phyloP scores from a whole-genome alignment of 345 rosid genomes.

The Erodium maritimum region DNA sequence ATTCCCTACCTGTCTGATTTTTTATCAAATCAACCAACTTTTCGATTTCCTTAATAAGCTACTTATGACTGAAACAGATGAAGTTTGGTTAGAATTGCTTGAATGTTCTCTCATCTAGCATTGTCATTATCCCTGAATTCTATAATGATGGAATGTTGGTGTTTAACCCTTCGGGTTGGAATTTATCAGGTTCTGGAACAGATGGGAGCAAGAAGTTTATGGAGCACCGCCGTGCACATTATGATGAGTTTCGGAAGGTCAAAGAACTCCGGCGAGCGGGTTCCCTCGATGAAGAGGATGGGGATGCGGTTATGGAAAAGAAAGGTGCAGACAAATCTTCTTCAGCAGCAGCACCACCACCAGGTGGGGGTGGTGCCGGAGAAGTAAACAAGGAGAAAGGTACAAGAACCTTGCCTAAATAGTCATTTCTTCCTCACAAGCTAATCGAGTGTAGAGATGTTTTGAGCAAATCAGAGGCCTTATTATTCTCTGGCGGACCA shows the following conservation, averaged over 20 bases:
- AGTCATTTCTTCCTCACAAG: constrained; percentile 15
- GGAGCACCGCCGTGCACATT: constrained; percentile 78
- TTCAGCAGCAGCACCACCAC: constrained; percentile 28
- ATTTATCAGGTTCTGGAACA: constrained; percentile 26
- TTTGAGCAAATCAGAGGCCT: background rate
- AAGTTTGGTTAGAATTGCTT: too few species aligned
- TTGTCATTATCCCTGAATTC: too few species aligned
- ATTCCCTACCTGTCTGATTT: background rate
- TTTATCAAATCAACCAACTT: too few species aligned
- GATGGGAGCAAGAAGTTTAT: constrained; percentile 40
- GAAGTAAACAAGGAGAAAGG: constrained; percentile 35
- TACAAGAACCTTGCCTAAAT: constrained; percentile 11
- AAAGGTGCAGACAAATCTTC: constrained; percentile 24
- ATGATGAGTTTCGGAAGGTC: constrained; percentile 73
- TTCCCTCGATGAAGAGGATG: constrained; percentile 52
- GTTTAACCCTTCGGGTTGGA: too few species aligned
- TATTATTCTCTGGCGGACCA: too few species aligned
- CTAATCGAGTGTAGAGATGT: constrained; percentile 21
- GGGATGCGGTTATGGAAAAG: constrained; percentile 18
- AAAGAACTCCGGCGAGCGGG: constrained; percentile 63
- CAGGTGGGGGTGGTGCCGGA: constrained; percentile 30
- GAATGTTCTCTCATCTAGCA: background rate
- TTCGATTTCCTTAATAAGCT: too few species aligned
- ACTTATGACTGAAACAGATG: too few species aligned
- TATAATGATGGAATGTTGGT: too few species aligned